Evolutionary conservation across 169 alveolate species (phyloP).

Genomic region (Plasmodium adleri): DNA sequence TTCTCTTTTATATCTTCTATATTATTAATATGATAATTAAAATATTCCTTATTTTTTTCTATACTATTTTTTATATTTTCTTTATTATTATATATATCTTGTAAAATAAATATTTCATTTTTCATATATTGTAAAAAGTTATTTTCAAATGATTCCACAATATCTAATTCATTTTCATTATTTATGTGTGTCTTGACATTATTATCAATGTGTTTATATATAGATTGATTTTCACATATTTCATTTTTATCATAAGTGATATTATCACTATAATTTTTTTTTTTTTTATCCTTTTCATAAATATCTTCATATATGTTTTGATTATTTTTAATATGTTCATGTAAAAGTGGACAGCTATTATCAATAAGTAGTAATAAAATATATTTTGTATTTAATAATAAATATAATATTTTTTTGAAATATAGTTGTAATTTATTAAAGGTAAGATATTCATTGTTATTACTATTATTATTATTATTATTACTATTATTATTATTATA

Average conservation of each 20-base stretch:
- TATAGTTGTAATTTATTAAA: constrained; percentile 16
- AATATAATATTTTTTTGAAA: constrained; percentile 24
- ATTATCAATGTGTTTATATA: too few relatives aligned
- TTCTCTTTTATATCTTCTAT: constrained; percentile 38
- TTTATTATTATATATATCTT: constrained; percentile 19
- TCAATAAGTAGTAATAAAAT: constrained; percentile 31
- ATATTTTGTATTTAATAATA: constrained; percentile 61
- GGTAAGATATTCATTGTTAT: neutral
- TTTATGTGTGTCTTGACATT: too few relatives aligned
- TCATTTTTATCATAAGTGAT: neutral
- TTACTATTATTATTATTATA: too few relatives aligned
- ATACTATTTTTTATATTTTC: constrained; percentile 4
- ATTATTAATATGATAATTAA: constrained; percentile 35
- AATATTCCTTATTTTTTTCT: constrained; percentile 43
- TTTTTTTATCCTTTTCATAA: neutral
- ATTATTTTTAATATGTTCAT: neutral
- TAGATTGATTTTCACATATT: neutral
- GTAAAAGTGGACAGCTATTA: neutral
- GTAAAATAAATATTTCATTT: constrained; percentile 55
- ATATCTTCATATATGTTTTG: neutral
- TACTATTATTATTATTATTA: too few relatives aligned
- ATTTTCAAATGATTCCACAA: neutral
- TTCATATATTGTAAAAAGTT: constrained; percentile 28
- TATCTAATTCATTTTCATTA: neutral
- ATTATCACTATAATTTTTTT: neutral